phyloP scores from a whole-genome alignment of 2,329 filamentous ascomycete genomes.

The Talaromyces atroroseus region DNA sequence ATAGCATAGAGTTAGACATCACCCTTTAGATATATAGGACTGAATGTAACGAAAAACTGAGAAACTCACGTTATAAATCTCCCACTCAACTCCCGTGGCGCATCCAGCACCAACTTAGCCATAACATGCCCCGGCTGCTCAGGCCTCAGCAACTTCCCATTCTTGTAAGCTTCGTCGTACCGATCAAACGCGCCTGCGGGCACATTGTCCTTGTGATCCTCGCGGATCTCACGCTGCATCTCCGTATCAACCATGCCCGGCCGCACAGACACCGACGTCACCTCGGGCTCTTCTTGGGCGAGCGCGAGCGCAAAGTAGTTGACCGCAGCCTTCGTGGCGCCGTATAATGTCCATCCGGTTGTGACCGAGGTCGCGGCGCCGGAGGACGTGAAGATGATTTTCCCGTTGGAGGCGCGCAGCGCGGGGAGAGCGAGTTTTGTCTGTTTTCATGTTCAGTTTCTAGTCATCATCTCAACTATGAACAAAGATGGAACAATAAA shows the following conservation, averaged over 20 bases:
- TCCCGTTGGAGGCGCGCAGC: slow-evolving; percentile 63
- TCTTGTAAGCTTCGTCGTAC: slow-evolving; percentile 65
- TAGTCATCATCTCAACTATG: too few species aligned
- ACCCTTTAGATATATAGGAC: background rate
- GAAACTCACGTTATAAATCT: slow-evolving; percentile 54
- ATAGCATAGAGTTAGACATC: slow-evolving; percentile 4
- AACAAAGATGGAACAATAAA: too few species aligned
- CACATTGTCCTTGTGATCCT: slow-evolving; percentile 58
- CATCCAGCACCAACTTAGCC: slow-evolving; percentile 66
- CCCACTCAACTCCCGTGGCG: slow-evolving; percentile 64
- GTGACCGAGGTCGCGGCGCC: slow-evolving; percentile 66
- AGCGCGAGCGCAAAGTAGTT: slow-evolving; percentile 74
- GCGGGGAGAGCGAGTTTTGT: slow-evolving; percentile 64
- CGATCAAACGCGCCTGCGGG: slow-evolving; percentile 52
- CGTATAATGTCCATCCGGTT: slow-evolving; percentile 72
- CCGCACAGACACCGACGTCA: slow-evolving; percentile 66
- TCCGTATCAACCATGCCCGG: slow-evolving; percentile 82
- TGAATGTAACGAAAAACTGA: background rate
- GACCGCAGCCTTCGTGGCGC: slow-evolving; percentile 74
- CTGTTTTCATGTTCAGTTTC: slow-evolving; percentile 38
- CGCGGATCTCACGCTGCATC: slow-evolving; percentile 80
- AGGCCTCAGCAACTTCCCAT: slow-evolving; percentile 68
- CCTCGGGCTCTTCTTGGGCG: slow-evolving; percentile 67
- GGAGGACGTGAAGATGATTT: slow-evolving; percentile 72
- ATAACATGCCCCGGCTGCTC: slow-evolving; percentile 85